These are phyloP conservation scores for Vigna hirtella DNA, from an alignment of 306 rosid genomes.

Conservation along the genomic window DNA sequence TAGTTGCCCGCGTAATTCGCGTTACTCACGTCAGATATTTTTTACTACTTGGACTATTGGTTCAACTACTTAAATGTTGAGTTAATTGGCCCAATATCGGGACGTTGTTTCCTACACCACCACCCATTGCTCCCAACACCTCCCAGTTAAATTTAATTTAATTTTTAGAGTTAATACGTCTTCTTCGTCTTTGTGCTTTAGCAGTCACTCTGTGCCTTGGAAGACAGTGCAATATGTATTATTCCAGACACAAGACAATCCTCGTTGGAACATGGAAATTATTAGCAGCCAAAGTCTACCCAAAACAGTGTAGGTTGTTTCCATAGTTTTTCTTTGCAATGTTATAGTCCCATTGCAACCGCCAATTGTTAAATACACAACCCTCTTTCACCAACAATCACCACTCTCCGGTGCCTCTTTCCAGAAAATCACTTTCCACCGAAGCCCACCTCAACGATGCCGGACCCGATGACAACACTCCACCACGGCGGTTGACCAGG, in stretches of 20 bases:
- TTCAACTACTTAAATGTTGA: too few relatives aligned
- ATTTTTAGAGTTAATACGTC: too few relatives aligned
- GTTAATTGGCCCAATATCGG: too few relatives aligned
- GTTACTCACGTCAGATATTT: too few relatives aligned
- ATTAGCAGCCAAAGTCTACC: background rate
- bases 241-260: background rate
- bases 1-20: too few relatives aligned
- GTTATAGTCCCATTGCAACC: background rate
- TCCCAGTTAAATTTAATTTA: too few relatives aligned
- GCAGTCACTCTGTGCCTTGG: constrained; percentile 32
- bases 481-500: constrained; percentile 47
- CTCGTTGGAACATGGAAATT: background rate
- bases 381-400: background rate
- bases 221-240: background rate
- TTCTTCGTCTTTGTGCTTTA: constrained; percentile 10
- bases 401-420: constrained; percentile 38
- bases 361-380: background rate
- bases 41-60: too few relatives aligned
- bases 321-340: background rate
- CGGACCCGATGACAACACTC: background rate
- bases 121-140: too few relatives aligned
- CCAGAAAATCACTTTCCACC: constrained; percentile 15
- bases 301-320: background rate
- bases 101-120: too few relatives aligned
- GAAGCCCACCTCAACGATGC: background rate